phyloP scores from a whole-genome alignment of 768 basidiomycete species.

The Termitomyces sp. region DNA sequence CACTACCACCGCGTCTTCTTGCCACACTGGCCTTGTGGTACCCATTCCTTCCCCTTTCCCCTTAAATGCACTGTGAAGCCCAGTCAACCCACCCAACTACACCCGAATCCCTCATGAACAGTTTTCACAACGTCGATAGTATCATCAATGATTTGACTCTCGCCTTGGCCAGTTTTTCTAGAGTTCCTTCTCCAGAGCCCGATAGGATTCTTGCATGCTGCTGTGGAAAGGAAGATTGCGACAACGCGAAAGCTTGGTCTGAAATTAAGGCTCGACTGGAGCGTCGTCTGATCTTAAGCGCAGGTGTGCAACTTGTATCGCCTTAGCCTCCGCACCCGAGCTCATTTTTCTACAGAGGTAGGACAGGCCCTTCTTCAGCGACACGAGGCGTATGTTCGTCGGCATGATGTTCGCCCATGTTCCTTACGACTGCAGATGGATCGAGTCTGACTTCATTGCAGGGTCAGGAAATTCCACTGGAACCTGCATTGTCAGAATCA shows the following conservation, averaged over 20 bases:
- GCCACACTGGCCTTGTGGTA: constrained; percentile 10
- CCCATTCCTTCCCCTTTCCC: neutral
- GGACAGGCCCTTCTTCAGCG: constrained; percentile 83
- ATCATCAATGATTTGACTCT: constrained; percentile 78
- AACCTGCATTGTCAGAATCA: constrained; percentile 1
- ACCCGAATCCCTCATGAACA: constrained; percentile 38
- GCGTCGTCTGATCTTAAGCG: constrained; percentile 74
- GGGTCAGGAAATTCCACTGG: constrained; percentile 1
- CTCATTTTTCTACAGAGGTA: constrained; percentile 52
- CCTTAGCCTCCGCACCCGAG: neutral
- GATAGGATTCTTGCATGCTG: constrained; percentile 50
- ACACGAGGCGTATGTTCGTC: constrained; percentile 81
- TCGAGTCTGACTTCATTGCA: neutral
- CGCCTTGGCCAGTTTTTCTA: constrained; percentile 67
- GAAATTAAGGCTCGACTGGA: constrained; percentile 67
- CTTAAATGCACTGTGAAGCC: constrained; percentile 8
- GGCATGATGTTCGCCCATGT: constrained; percentile 49
- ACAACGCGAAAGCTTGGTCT: constrained; percentile 58
- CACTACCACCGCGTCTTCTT: constrained; percentile 1
- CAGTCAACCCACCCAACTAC: constrained; percentile 26
- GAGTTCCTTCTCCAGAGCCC: constrained; percentile 69
- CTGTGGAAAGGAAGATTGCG: constrained; percentile 61
- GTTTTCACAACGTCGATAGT: constrained; percentile 45
- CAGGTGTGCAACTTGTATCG: constrained; percentile 51
- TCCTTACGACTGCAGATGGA: neutral